Evolutionary conservation across 2,329 filamentous ascomycete genomes (phyloP).

Genomic region (Remersonia thermophila): DNA sequence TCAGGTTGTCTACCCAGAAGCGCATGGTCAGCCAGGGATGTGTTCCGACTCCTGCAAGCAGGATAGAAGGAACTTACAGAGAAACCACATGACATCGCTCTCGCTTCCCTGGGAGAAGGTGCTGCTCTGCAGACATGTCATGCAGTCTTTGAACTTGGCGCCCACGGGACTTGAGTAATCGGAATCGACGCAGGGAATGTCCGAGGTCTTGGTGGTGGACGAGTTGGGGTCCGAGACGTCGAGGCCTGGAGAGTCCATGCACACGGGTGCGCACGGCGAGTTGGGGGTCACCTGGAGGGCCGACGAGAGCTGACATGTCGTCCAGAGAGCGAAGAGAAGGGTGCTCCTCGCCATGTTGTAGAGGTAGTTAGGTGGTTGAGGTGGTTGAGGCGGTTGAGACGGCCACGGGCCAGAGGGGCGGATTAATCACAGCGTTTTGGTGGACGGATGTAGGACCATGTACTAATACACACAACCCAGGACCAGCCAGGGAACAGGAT

Average conservation of each 20-base stretch:
- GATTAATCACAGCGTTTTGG: too few relatives aligned
- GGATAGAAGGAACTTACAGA: constrained; percentile 31
- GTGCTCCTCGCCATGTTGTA: constrained; percentile 8
- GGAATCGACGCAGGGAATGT: constrained; percentile 37
- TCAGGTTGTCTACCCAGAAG: constrained; percentile 34
- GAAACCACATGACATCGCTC: constrained; percentile 43
- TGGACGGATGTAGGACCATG: too few relatives aligned
- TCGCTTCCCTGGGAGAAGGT: constrained; percentile 33
- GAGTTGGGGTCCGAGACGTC: constrained; percentile 34
- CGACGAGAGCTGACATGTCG: constrained; percentile 21
- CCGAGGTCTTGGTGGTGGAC: constrained; percentile 30
- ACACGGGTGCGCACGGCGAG: constrained; percentile 42
- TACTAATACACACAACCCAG: constrained; percentile 1
- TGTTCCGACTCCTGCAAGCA: neutral
- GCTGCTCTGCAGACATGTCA: constrained; percentile 42
- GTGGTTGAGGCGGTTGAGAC: too few relatives aligned
- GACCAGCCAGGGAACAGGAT: constrained; percentile 1
- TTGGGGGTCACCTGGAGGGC: constrained; percentile 40
- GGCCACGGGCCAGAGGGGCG: too few relatives aligned
- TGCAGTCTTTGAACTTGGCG: constrained; percentile 35
- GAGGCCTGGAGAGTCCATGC: constrained; percentile 29
- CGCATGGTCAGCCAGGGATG: too few relatives aligned
- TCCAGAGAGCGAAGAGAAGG: constrained; percentile 12
- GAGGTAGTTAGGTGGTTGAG: too few relatives aligned
- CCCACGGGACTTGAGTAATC: constrained; percentile 29